Evolutionary conservation across 108 stramenopile species (phyloP), one percentile per base, ranked within the genome.

Genomic region (Aurantiochytrium sp.): DNA sequence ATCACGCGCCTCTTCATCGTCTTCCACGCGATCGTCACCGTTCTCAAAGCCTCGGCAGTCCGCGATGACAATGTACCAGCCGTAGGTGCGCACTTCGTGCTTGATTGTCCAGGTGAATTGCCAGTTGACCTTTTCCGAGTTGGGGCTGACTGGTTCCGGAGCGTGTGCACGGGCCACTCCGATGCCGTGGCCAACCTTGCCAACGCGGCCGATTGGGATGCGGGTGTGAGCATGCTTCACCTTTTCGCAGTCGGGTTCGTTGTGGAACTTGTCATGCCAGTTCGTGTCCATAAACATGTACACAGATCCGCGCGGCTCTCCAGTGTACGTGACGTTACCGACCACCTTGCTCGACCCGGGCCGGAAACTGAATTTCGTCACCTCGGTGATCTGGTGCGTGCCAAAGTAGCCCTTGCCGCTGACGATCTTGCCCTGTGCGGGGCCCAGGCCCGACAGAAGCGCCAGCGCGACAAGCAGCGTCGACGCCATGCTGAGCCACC

Each of bases 241-340:
- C 76, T 83, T 83, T 23, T 83, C 51, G 51, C 76, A 83, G 51
- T 83, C 76, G 19, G 76, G 45, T 23, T 83, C 76, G 4, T 53
- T 53, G 51, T 83, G 76, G 4, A 83, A 83, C 51, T 83, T 83
- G 49, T 83, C 76, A 12, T 83, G 49, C 76, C 76, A 83, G 5
- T 83, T 83, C 49, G 76, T 83, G 76, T 83, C 76, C 76, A 83
- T 83, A 4, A 83, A 83, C 76, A 83, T 12, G 28, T 83, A 83
- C 49, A 83, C 25, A 53, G 76, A 83, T 4, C 76, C 76, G n/a
- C 76, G 45, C 1, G 76, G 76, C 49, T 83, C 49, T 43, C 28
- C 51, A 12, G 51, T 25, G 51, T 53, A 83, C 49, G 76, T 83
- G 51, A 83, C n/a, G 28, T 83, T 83, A 3, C 76, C 76, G 51